Evolutionary conservation across 2,329 filamentous ascomycete species (phyloP).

Genomic region (Fusarium continuum): DNA sequence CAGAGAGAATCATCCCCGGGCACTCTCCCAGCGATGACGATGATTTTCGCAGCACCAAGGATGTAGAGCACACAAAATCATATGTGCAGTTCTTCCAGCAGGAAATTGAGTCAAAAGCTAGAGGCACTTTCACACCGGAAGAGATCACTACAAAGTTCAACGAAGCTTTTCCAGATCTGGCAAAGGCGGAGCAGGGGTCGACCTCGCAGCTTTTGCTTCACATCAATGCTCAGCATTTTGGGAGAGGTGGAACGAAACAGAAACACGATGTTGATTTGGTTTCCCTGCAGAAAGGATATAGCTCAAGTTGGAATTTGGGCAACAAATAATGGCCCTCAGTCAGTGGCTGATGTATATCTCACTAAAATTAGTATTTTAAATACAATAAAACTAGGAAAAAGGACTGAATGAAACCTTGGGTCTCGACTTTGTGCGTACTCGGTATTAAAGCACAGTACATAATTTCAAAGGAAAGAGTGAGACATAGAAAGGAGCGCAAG

Average conservation of each 20-base stretch:
- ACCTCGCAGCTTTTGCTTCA: neutral
- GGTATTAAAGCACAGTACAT: too few species aligned
- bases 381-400: too few species aligned
- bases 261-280: neutral
- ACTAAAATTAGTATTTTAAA: too few species aligned
- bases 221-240: neutral
- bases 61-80: neutral
- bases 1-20: neutral
- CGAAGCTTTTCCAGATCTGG: neutral
- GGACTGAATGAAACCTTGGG: too few species aligned
- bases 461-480: too few species aligned
- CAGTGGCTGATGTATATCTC: too few species aligned
- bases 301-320: neutral
- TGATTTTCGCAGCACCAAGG: neutral
- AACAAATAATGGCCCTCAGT: too few species aligned
- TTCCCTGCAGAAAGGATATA: neutral
- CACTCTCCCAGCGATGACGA: neutral
- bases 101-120: neutral
- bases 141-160: neutral
- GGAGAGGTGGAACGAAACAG: neutral
- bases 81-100: neutral
- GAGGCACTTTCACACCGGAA: neutral
- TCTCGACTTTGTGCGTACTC: too few species aligned
- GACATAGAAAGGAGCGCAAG: too few species aligned
- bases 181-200: neutral